phyloP scores from a whole-genome alignment of 805 yeast genomes.

The baker's yeast (Saccharomyces cerevisiae) region DNA sequence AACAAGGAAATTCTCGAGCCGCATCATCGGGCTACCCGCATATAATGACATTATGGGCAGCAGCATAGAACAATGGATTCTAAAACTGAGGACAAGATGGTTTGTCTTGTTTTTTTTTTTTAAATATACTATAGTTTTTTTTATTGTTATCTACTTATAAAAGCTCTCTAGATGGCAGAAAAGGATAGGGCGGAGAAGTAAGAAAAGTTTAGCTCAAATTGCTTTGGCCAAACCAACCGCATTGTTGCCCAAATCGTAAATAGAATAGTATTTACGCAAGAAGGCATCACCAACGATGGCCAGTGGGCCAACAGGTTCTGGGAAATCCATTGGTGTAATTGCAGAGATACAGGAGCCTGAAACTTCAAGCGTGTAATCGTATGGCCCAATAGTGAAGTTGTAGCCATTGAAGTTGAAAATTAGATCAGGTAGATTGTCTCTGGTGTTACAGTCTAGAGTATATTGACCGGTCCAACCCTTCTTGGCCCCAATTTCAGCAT shows the following conservation, averaged over 20 bases:
- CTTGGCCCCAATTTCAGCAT: constrained; percentile 93
- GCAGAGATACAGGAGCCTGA: constrained; percentile 95
- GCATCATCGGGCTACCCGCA: not conserved
- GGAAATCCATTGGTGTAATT: constrained; percentile 95
- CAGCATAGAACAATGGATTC: not conserved
- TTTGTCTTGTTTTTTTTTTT: not conserved
- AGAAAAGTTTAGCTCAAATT: constrained; percentile 29
- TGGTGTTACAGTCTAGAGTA: constrained; percentile 78
- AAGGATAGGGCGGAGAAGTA: not conserved
- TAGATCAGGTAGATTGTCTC: constrained; percentile 82
- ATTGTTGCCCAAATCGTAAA: constrained; percentile 82
- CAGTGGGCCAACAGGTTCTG: constrained; percentile 92
- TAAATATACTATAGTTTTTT: not conserved
- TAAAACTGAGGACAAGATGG: not conserved
- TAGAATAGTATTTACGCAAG: constrained; percentile 89
- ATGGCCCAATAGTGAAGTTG: constrained; percentile 83
- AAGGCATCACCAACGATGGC: constrained; percentile 97
- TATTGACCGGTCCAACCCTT: constrained; percentile 98
- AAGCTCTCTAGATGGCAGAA: not conserved
- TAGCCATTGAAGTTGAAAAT: constrained; percentile 84
- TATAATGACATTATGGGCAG: not conserved
- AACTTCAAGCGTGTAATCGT: constrained; percentile 89
- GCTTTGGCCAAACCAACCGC: constrained; percentile 93
- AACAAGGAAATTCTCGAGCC: not conserved
- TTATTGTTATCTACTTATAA: not conserved